A percentile compares a stretch with the other conserved stretches of the same genome.
Conservation (phyloP, 306 rosid species). For the Parietaria judaica region DNA sequence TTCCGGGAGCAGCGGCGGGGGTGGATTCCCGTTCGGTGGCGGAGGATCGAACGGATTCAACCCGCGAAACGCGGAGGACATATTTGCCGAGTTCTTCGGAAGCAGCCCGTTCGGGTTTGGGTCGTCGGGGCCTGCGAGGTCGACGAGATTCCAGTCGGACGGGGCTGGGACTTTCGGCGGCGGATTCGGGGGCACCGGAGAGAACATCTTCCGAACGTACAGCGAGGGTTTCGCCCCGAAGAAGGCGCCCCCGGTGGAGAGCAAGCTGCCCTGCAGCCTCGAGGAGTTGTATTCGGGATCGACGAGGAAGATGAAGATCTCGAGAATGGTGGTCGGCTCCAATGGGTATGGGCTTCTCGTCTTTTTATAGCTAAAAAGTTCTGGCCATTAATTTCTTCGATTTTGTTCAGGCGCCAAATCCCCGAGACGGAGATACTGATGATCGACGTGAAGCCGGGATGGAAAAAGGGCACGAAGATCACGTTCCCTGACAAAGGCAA, state of each 20-base stretch:
- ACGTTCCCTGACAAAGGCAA: conserved; percentile 95
- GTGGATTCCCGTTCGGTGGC: conserved; percentile 30
- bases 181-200: conserved; percentile 43
- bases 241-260: conserved; percentile 80
- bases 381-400: too few relatives aligned
- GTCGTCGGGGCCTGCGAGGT: conserved; percentile 64
- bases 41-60: conserved; percentile 57
- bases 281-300: conserved; percentile 83
- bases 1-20: conserved; percentile 30
- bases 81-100: conserved; percentile 93
- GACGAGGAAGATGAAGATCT: conserved; percentile 95
- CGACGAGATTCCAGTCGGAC: conserved; percentile 62
- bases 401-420: conserved; percentile 32
- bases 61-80: conserved; percentile 90
- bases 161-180: conserved; percentile 52
- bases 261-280: conserved; percentile 74
- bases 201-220: conserved; percentile 42
- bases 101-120: conserved; percentile 86
- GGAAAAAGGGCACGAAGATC: conserved; percentile 96
- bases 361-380: too few relatives aligned
- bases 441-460: conserved; percentile 84
- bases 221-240: conserved; percentile 49
- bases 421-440: conserved; percentile 72
- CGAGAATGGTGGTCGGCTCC: conserved; percentile 51
- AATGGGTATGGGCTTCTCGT: conserved; percentile 39